Percentiles rank a stretch among this genome's conserved stretches.
Conservation (phyloP, 2,329 filamentous ascomycete genomes). For the Sporothrix curviconia region DNA sequence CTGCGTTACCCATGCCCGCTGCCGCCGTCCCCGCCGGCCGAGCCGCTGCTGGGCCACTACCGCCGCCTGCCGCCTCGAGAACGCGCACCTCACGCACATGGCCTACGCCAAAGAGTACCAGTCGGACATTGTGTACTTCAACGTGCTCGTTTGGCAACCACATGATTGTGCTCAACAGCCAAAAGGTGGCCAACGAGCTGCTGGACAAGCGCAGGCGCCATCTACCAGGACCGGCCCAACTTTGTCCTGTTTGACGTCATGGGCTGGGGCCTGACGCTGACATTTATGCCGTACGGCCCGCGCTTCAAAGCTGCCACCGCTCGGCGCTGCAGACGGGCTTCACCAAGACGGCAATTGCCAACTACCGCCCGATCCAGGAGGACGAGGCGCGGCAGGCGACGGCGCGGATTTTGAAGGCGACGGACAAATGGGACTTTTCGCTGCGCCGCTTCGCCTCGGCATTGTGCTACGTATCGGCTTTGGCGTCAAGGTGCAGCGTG, state of each 20-base stretch:
- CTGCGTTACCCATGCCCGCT: background rate
- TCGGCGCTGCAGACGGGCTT: slow-evolving; percentile 36
- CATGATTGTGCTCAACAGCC: slow-evolving; percentile 33
- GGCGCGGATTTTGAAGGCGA: slow-evolving; percentile 26
- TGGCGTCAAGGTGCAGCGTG: slow-evolving; percentile 32
- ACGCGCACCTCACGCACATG: slow-evolving; percentile 8
- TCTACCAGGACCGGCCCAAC: slow-evolving; percentile 33
- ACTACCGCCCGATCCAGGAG: slow-evolving; percentile 20
- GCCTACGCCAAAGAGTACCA: slow-evolving; percentile 17
- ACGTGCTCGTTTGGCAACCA: slow-evolving; percentile 32
- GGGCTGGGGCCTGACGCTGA: slow-evolving; percentile 39
- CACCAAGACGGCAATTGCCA: slow-evolving; percentile 17
- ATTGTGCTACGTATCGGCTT: slow-evolving; percentile 39
- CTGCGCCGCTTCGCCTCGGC: slow-evolving; percentile 33
- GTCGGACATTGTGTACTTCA: slow-evolving; percentile 28
- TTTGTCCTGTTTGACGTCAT: slow-evolving; percentile 35
- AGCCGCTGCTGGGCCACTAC: slow-evolving; percentile 1
- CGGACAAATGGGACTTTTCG: slow-evolving; percentile 31
- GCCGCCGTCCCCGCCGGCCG: background rate
- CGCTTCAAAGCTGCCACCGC: slow-evolving; percentile 36
- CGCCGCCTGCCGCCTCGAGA: background rate
- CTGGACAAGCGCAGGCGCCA: slow-evolving; percentile 34
- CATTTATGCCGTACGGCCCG: slow-evolving; percentile 35
- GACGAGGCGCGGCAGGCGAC: slow-evolving; percentile 29
- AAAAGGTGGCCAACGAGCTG: slow-evolving; percentile 33